Conservation (phyloP, 768 basidiomycete genomes). For the Pisolithus tinctorius region DNA sequence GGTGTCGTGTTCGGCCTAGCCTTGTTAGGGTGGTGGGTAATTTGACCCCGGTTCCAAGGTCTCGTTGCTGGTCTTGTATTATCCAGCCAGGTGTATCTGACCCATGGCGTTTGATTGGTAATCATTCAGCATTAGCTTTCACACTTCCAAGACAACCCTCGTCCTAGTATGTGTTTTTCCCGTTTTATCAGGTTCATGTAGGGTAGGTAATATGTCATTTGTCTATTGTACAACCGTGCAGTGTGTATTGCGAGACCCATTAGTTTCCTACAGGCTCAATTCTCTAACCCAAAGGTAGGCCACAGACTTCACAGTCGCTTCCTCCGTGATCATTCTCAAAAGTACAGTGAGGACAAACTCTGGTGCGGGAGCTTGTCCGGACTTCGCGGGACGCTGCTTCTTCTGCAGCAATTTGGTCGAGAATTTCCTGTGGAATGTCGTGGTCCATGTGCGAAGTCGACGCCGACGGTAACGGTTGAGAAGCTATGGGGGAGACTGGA, state of each 20-base stretch:
- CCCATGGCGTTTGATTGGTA: no score
- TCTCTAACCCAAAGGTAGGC: constrained; percentile 55
- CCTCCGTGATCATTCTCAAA: constrained; percentile 74
- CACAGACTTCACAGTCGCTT: constrained; percentile 91
- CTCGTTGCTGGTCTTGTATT: background rate
- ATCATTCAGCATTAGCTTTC: no score
- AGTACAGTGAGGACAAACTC: constrained; percentile 87
- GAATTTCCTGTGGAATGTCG: constrained; percentile 74
- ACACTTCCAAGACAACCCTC: no score
- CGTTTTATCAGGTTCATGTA: no score
- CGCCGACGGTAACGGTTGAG: constrained; percentile 37
- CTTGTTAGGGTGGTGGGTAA: constrained; percentile 73
- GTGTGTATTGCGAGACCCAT: no score
- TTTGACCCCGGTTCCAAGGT: background rate
- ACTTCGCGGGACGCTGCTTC: constrained; percentile 36
- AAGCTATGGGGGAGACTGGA: constrained; percentile 28
- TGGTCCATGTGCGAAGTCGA: constrained; percentile 45
- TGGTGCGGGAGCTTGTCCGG: constrained; percentile 30
- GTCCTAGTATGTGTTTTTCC: no score
- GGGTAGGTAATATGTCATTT: background rate
- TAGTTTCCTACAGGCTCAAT: background rate
- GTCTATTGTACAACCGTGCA: background rate
- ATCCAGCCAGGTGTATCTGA: no score
- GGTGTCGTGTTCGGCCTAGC: constrained; percentile 62
- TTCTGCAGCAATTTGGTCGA: constrained; percentile 70